These are phyloP conservation scores for Phytophthora pluvialis DNA, from an alignment of 352 stramenopile genomes.

Conservation along the genomic window DNA sequence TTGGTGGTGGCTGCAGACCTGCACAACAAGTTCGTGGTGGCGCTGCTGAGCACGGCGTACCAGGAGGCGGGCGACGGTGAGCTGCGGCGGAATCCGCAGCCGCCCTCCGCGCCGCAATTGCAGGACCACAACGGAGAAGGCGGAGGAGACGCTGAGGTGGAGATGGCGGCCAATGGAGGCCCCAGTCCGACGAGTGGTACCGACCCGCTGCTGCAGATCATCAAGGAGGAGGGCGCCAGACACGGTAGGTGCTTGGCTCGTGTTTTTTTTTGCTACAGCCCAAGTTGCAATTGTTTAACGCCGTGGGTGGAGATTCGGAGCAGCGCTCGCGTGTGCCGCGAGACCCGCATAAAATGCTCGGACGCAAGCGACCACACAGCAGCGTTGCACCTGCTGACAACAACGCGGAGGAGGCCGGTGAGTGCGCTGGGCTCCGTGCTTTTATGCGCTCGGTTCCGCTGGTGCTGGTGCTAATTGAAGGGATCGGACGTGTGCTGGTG, in stretches of 20 bases:
- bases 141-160: background rate
- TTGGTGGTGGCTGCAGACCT: slow-evolving; percentile 33
- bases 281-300: slow-evolving; percentile 23
- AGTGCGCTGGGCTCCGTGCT: slow-evolving; percentile 1
- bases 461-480: slow-evolving; percentile 15
- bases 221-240: slow-evolving; percentile 29
- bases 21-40: slow-evolving; percentile 69
- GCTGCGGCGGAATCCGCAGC: slow-evolving; percentile 9
- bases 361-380: slow-evolving; percentile 34
- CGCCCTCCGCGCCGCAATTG: slow-evolving; percentile 5
- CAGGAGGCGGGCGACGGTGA: slow-evolving; percentile 20
- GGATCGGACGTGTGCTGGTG: background rate
- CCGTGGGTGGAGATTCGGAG: slow-evolving; percentile 34
- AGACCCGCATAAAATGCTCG: background rate
- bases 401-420: slow-evolving; percentile 30
- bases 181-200: slow-evolving; percentile 2
- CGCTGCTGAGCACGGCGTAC: slow-evolving; percentile 50
- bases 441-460: background rate
- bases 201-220: slow-evolving; percentile 30
- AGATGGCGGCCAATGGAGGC: slow-evolving; percentile 6
- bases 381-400: slow-evolving; percentile 29
- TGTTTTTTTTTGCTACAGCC: background rate
- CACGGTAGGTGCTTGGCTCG: slow-evolving; percentile 17
- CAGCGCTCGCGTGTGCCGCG: slow-evolving; percentile 24
- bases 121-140: slow-evolving; percentile 16